Evolutionary conservation across 192 early-diverging fungal species (phyloP).

Genomic region (Jimgerdemannia lactiflua): DNA sequence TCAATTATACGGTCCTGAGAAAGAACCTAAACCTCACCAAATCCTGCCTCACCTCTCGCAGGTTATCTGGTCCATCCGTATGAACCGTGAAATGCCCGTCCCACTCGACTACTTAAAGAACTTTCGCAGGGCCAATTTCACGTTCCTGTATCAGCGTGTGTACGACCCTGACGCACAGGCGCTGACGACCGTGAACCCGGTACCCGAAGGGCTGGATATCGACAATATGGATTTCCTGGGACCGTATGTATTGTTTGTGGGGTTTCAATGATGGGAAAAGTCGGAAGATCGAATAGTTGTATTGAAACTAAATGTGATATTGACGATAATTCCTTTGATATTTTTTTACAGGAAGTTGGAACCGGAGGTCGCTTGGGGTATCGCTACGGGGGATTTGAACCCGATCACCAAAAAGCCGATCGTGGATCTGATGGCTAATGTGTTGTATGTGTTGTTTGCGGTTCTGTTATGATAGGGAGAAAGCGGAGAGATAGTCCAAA

Average conservation of each 20-base stretch:
- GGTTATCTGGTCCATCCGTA: constrained; percentile 21
- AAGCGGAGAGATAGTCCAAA: not conserved
- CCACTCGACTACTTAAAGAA: constrained; percentile 63
- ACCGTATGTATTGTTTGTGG: constrained; percentile 31
- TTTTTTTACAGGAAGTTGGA: constrained; percentile 39
- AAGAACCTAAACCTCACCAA: not conserved
- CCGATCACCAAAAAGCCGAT: constrained; percentile 58
- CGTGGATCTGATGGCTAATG: constrained; percentile 1
- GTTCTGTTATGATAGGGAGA: too few relatives aligned
- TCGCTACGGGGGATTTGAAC: constrained; percentile 61
- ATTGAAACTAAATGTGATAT: too few relatives aligned
- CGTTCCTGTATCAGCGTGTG: constrained; percentile 89
- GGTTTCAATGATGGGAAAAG: not conserved
- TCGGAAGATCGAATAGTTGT: too few relatives aligned
- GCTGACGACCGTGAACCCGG: constrained; percentile 56
- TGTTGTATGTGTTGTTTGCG: too few relatives aligned
- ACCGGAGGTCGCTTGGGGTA: constrained; percentile 41
- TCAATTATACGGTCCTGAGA: too few relatives aligned
- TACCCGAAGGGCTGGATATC: constrained; percentile 37
- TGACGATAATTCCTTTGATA: too few relatives aligned
- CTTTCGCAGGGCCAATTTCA: constrained; percentile 76
- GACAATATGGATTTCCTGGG: constrained; percentile 58
- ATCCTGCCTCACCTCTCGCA: not conserved
- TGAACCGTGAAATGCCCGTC: constrained; percentile 39
- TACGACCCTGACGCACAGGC: constrained; percentile 61